Evolutionary conservation across 306 rosid species (phyloP).

Genomic region (Coriaria nepalensis): DNA sequence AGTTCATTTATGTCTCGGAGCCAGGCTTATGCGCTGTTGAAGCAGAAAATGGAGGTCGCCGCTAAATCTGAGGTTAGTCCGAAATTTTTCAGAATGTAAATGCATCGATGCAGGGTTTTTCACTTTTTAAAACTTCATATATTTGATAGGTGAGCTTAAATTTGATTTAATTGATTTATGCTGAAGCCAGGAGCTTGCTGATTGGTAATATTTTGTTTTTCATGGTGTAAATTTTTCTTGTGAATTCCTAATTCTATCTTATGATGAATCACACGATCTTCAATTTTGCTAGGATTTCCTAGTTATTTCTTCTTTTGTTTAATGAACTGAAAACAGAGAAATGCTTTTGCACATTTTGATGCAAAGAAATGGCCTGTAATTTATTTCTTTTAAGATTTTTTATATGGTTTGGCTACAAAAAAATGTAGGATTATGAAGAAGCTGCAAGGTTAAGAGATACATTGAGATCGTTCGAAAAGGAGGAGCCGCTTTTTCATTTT

Average conservation of each 20-base stretch:
- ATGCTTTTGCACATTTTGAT: background rate
- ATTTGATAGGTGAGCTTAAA: background rate
- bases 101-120: too few relatives aligned
- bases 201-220: too few relatives aligned
- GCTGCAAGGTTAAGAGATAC: slow-evolving; percentile 92
- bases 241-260: too few relatives aligned
- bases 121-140: background rate
- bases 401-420: background rate
- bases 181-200: too few relatives aligned
- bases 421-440: slow-evolving; percentile 70
- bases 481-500: slow-evolving; percentile 74
- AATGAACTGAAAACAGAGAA: background rate
- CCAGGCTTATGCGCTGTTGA: slow-evolving; percentile 65
- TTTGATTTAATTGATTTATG: too few relatives aligned
- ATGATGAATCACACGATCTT: too few relatives aligned
- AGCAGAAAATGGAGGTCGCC: slow-evolving; percentile 84
- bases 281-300: background rate
- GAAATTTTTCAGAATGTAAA: too few relatives aligned
- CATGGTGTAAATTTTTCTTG: too few relatives aligned
- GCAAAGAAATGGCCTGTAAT: too few relatives aligned
- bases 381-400: background rate
- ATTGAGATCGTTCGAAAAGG: slow-evolving; percentile 60
- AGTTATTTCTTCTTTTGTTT: background rate
- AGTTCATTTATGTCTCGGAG: slow-evolving; percentile 56
- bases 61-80: slow-evolving; percentile 68